phyloP scores from a whole-genome alignment of 257 asterid species.

The Rauvolfia tetraphylla region DNA sequence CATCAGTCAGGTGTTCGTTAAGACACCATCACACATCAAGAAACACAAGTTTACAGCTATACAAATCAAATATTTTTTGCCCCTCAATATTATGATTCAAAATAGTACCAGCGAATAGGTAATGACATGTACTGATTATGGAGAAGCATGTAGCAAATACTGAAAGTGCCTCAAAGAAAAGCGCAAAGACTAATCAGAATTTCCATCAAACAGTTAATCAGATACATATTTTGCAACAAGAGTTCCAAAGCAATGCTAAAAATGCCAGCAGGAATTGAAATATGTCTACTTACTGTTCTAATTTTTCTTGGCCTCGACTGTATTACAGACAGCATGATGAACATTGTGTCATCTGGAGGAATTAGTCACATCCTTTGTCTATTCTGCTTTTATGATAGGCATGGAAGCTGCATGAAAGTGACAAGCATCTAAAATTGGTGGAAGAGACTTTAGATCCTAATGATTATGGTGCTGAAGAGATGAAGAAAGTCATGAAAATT shows the following conservation, averaged over 20 bases:
- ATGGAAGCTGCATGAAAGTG: constrained; percentile 61
- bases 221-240: not conserved
- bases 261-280: not conserved
- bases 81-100: not conserved
- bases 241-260: not conserved
- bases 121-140: not conserved
- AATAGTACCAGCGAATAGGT: too few species aligned
- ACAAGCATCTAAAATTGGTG: constrained; percentile 42
- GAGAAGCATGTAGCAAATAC: not conserved
- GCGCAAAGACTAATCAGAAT: too few species aligned
- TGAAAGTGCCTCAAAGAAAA: too few species aligned
- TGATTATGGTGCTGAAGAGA: constrained; percentile 41
- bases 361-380: not conserved
- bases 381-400: constrained; percentile 37
- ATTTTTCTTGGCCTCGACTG: constrained; percentile 10
- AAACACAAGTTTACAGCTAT: not conserved
- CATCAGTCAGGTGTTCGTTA: not conserved
- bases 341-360: not conserved
- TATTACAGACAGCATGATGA: too few species aligned
- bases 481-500: constrained; percentile 62
- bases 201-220: not conserved
- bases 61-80: not conserved
- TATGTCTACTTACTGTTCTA: constrained; percentile 41
- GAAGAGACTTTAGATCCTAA: constrained; percentile 52
- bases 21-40: not conserved